These are phyloP conservation scores for Rhizoctonia solani DNA, from an alignment of 1,284 basidiomycete genomes.

Conservation along the genomic window DNA sequence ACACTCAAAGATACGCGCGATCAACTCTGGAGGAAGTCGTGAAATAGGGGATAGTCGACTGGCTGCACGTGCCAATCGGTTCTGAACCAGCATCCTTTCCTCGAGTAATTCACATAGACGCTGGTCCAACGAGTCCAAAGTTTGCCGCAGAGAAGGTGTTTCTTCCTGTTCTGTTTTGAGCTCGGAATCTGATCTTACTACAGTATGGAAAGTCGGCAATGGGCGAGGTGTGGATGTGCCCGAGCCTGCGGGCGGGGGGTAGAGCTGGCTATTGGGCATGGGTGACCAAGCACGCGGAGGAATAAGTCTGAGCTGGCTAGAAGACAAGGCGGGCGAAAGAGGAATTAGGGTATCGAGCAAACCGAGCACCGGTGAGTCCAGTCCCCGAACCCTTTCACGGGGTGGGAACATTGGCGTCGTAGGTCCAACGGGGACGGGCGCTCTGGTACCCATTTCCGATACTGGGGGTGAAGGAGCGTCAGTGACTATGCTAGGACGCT, in stretches of 20 bases:
- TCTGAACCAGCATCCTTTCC: conserved; percentile 15
- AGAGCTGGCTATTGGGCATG: background rate
- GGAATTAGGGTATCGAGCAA: conserved; percentile 16
- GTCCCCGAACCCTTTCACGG: conserved; percentile 3
- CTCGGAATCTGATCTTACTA: background rate
- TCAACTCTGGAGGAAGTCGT: conserved; percentile 16
- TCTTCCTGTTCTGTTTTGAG: conserved; percentile 6
- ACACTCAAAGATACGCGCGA: conserved; percentile 16
- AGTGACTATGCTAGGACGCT: conserved; percentile 18
- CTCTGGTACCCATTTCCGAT: no score
- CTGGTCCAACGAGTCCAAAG: conserved; percentile 18
- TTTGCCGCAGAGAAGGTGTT: conserved; percentile 14
- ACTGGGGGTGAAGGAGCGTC: conserved; percentile 7
- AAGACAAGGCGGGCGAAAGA: conserved; percentile 23
- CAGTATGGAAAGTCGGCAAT: background rate
- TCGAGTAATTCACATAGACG: conserved; percentile 12
- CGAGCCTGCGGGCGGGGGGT: conserved; percentile 4
- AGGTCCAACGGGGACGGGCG: no score
- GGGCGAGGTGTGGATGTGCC: conserved; percentile 20
- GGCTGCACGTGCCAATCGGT: conserved; percentile 8
- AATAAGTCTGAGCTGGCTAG: conserved; percentile 10
- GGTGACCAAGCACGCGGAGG: conserved; percentile 23
- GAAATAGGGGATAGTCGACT: conserved; percentile 13
- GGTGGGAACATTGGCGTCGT: conserved; percentile 27
- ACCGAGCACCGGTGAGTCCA: conserved; percentile 27